These are phyloP conservation scores for Graphilbum sp. DNA, from an alignment of 2,329 filamentous ascomycete species.

Conservation along the genomic window DNA sequence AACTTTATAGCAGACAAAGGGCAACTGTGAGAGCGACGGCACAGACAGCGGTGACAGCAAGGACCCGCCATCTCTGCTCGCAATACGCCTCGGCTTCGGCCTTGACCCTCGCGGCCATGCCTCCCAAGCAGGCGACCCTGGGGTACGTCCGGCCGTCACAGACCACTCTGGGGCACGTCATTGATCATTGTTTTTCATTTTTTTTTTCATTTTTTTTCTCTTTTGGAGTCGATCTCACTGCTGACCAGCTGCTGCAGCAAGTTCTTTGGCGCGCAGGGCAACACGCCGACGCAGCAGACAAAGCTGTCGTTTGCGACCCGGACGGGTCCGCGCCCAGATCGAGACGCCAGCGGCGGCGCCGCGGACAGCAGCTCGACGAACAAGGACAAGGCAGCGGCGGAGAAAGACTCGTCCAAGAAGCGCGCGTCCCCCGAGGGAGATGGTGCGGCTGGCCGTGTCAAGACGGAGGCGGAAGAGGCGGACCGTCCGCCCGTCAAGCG, in stretches of 20 bases:
- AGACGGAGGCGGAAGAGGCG: constrained; percentile 27
- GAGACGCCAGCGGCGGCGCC: constrained; percentile 1
- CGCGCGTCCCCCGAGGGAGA: constrained; percentile 5
- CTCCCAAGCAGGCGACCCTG: constrained; percentile 62
- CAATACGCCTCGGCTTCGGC: not conserved
- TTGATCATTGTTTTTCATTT: not conserved
- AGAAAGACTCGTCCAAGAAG: constrained; percentile 13
- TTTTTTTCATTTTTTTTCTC: constrained; percentile 1
- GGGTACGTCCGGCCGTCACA: constrained; percentile 72
- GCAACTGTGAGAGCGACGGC: not conserved
- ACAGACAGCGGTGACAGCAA: not conserved
- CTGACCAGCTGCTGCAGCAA: constrained; percentile 40
- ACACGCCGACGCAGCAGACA: constrained; percentile 52
- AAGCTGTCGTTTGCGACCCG: constrained; percentile 57
- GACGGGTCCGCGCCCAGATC: constrained; percentile 12
- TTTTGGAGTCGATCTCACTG: not conserved
- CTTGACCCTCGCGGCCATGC: constrained; percentile 17
- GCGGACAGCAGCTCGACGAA: constrained; percentile 4
- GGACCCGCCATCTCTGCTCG: not conserved
- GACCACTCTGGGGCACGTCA: constrained; percentile 55
- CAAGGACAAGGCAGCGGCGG: constrained; percentile 22
- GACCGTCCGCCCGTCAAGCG: constrained; percentile 46
- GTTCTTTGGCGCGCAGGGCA: constrained; percentile 60
- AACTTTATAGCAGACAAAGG: too few species aligned
- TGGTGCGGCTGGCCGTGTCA: constrained; percentile 7